Base-by-base conservation (phyloP, 768 basidiomycete genomes). In the Boletus rufocinnamomeus region DNA sequence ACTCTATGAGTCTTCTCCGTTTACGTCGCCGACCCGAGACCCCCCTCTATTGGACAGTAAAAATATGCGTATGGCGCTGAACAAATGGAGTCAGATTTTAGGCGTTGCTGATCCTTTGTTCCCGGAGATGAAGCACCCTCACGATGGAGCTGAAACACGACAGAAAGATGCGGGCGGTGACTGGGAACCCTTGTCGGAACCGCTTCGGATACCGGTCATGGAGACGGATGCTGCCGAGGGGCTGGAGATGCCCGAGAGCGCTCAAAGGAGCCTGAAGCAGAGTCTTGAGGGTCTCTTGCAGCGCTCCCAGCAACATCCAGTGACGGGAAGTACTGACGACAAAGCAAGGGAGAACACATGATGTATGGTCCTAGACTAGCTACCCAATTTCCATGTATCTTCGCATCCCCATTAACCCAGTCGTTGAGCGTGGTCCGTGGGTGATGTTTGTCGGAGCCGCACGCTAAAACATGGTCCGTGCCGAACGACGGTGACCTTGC, bases 1-100 rank as follows among this genome's bases (percentile, higher is more conserved):
- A n/a, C n/a, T n/a, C n/a, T n/a, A n/a, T n/a, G n/a, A n/a, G n/a
- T n/a, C 70, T 43, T 73, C 72, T 34, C 72, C 72, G 19, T 73
- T 68, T 55, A 56, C 54, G 17, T 57, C 58, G 17, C 59, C 63
- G 7, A 40, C 61, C 6, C 62, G 27, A 28, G 66, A 68, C 2
- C 61, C 14, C 2, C 52, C 50, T 3, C 49, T 54, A 23, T 13
- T 63, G 45, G 72, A 72, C 41, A 68, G 49, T 59, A 55, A 57
- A 37, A 55, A 68, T 25, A 73, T 73, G 73, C 73, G 72, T 1
- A 59, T 72, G 53, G 62, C 70, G 14, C 41, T 73, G n/a, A 68
- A 73, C 21, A 73, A 73, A 32, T 73, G 72, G 72, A 72, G 72
- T 37, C 72, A 73, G 46, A 72, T 73, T 50, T 60, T 74, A 35